Evolutionary conservation across 2,329 filamentous ascomycete species (phyloP).

Genomic region (Phaeosphaeriaceae sp.): DNA sequence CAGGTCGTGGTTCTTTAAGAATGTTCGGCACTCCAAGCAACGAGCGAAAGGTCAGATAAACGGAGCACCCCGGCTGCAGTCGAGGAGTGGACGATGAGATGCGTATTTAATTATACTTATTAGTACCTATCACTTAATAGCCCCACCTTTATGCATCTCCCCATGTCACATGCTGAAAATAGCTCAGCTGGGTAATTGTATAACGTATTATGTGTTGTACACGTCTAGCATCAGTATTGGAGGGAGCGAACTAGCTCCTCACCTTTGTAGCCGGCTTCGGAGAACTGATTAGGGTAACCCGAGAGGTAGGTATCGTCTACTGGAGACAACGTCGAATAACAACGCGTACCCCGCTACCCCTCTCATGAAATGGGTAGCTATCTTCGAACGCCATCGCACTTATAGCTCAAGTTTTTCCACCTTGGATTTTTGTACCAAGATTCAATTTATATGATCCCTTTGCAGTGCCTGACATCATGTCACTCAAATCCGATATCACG

Average conservation of each 20-base stretch:
- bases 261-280: too few species aligned
- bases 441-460: too few species aligned
- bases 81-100: slow-evolving; percentile 31
- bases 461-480: slow-evolving; percentile 22
- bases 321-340: slow-evolving; percentile 4
- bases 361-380: background rate
- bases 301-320: slow-evolving; percentile 1
- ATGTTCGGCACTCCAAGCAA: slow-evolving; percentile 31
- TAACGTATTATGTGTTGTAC: too few species aligned
- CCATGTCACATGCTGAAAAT: too few species aligned
- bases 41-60: slow-evolving; percentile 30
- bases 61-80: slow-evolving; percentile 38
- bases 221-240: too few species aligned
- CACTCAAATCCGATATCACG: slow-evolving; percentile 48
- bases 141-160: background rate
- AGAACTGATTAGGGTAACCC: background rate
- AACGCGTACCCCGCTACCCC: slow-evolving; percentile 9
- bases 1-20: slow-evolving; percentile 29
- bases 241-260: too few species aligned
- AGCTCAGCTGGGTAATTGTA: too few species aligned
- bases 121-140: background rate
- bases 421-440: background rate
- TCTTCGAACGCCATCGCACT: too few species aligned
- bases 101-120: slow-evolving; percentile 10
- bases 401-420: too few species aligned